Base-by-base conservation (phyloP, 75 land plant genomes). In the Picea glauca region DNA sequence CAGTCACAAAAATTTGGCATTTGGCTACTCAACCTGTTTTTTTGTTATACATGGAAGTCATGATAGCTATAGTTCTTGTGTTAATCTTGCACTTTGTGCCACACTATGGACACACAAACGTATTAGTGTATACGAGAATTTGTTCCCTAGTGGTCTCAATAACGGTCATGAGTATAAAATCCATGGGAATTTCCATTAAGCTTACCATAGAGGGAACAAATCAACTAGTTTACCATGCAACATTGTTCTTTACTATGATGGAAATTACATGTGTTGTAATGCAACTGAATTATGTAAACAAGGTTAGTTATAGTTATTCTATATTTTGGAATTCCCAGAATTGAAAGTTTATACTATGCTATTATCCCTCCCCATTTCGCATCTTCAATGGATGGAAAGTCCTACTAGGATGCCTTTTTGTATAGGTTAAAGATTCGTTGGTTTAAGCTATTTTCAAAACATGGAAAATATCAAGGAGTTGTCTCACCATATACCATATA, bases 161-260 rank as follows among this genome's bases (percentile, higher is more conserved):
- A 20, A 92, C 93, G 99, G 99, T 97, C 62, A 88, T 97, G 80
- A 95, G 99, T 77, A 89, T 97, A 72, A 97, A 97, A 80, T 98
- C 99, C 23, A 83, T 97, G 76, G 99, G 99, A 67, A 93, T 95
- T 85, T 98, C 99, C 6, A 83, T 95, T 60, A 97, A 91, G 76
- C 91, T 97, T 56, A 97, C 98, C 13, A 73, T 95, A 38, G 87
- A 94, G 59, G 98, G 98, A 72, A 84, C 87, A 68, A 93, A 79
- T 82, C 98, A 95, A 86, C 40, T 93, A 20, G 81, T 82, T 56
- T 95, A 95, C 76, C 85, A 87, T 21, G 90, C 91, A 66, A 90
- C 98, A 75, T 97, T 96, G 91, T 80, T 95, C 72, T 94, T 95
- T 80, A 58, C 86, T 46, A 85, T 88, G 56, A 90, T 95, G 78